Evolutionary conservation across 805 yeast genomes (phyloP).

Genomic region (Candida vaughaniae): DNA sequence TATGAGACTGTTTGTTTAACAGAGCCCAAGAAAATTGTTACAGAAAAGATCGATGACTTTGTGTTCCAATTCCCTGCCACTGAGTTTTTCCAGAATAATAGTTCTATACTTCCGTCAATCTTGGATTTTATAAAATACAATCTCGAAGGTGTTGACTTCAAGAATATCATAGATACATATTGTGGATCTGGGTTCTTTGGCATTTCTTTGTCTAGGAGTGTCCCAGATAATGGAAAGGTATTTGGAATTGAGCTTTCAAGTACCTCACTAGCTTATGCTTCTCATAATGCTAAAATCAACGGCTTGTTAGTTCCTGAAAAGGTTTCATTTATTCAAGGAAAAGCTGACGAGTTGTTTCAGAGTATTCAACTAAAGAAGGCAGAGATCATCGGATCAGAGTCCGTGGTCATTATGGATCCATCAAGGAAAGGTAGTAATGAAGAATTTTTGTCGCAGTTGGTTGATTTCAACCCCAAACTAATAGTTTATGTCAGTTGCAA

Average conservation of each 20-base stretch:
- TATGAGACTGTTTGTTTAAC: slow-evolving; percentile 23
- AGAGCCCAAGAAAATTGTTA: slow-evolving; percentile 26
- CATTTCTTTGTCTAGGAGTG: slow-evolving; percentile 29
- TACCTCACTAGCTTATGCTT: slow-evolving; percentile 33
- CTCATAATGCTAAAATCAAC: slow-evolving; percentile 38
- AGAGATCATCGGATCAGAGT: slow-evolving; percentile 28
- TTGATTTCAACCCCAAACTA: slow-evolving; percentile 35
- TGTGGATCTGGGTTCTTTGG: slow-evolving; percentile 50
- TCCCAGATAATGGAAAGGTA: slow-evolving; percentile 29
- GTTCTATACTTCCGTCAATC: slow-evolving; percentile 33
- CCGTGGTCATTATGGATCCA: slow-evolving; percentile 44
- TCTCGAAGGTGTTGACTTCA: slow-evolving; percentile 14
- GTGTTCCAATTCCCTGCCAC: slow-evolving; percentile 39
- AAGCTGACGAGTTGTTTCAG: slow-evolving; percentile 36
- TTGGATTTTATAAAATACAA: slow-evolving; percentile 29
- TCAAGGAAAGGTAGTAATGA: slow-evolving; percentile 42
- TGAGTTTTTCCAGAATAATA: slow-evolving; percentile 43
- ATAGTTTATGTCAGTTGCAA: slow-evolving; percentile 46
- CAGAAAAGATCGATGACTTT: slow-evolving; percentile 34
- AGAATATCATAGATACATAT: slow-evolving; percentile 40
- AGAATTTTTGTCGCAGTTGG: slow-evolving; percentile 34
- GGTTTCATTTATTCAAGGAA: slow-evolving; percentile 35
- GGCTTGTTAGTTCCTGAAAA: slow-evolving; percentile 27
- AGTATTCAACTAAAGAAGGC: slow-evolving; percentile 22
- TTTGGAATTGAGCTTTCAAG: slow-evolving; percentile 42